phyloP scores from a whole-genome alignment of 2,329 filamentous ascomycete genomes.

The Fusarium sp. region DNA sequence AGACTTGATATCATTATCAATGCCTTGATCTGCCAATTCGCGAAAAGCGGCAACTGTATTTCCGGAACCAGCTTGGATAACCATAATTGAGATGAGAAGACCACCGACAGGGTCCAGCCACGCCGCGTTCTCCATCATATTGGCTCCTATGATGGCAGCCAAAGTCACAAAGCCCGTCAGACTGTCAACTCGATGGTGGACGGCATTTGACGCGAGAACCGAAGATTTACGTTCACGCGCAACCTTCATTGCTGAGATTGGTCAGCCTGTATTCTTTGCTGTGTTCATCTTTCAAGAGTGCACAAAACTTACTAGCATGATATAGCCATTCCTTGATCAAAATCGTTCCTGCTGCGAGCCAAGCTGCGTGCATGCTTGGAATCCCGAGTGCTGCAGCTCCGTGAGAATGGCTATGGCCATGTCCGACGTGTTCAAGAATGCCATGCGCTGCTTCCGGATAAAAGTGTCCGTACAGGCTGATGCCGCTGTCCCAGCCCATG shows the following conservation, averaged over 20 bases:
- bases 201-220: constrained; percentile 92
- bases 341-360: constrained; percentile 91
- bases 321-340: constrained; percentile 97
- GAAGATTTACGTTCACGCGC: constrained; percentile 94
- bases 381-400: constrained; percentile 57
- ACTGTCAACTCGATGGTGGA: constrained; percentile 96
- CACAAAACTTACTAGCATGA: constrained; percentile 81
- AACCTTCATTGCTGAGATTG: constrained; percentile 84
- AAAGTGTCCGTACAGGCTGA: constrained; percentile 76
- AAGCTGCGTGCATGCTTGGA: constrained; percentile 92
- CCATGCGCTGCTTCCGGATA: constrained; percentile 76
- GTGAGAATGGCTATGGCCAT: constrained; percentile 75
- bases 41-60: constrained; percentile 86
- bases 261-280: constrained; percentile 30
- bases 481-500: constrained; percentile 84
- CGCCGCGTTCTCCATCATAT: constrained; percentile 83
- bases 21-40: constrained; percentile 89
- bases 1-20: constrained; percentile 84
- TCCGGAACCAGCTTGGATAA: constrained; percentile 87
- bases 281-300: neutral
- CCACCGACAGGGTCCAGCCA: constrained; percentile 97
- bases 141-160: constrained; percentile 87
- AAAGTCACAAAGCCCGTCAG: constrained; percentile 94
- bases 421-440: constrained; percentile 68
- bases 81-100: constrained; percentile 90